Base-by-base conservation (phyloP, 2,329 filamentous ascomycete genomes). In the Akanthomyces muscarius region DNA sequence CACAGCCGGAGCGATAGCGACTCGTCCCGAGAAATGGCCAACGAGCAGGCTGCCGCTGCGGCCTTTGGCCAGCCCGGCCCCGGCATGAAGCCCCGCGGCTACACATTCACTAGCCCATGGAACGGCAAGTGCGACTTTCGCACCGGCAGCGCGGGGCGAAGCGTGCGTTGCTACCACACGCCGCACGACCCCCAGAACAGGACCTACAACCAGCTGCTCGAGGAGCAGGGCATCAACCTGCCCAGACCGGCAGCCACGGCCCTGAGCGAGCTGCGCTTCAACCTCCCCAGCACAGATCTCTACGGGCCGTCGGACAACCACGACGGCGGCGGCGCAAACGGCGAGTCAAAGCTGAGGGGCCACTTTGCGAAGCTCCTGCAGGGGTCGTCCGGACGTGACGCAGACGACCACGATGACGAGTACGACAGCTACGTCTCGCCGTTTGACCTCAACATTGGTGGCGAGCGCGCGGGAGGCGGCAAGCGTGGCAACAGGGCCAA, bases 181-280 rank as follows among this genome's bases (percentile, higher is more conserved):
- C 79, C 92, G 2, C 81, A 84, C 33, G 78, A 80, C 5, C 73
- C 70, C 6, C 65, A 63, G 38, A 57, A 64, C 1, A 70, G 69
- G 6, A 69, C 74, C 3, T 78, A 76, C 65, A 83, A 83, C 63
- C 78, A 81, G 1, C 72, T 82, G 1, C 77, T 79, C 0, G 73
- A 73, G 3, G 73, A 71, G 44, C 75, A 74, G 44, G 71, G 66
- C 18, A 65, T 74, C 3, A 66, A 69, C 23, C 65, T 69, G 5
- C 42, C 59, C 52, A 68, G 69, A 62, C 79, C 64, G 69, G 80
- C 69, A 14, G 69, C 71, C 6, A 78, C 82, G 21, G 65, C 79
- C 1, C 85, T 96, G 30, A 96, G 91, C 73, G 94, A 97, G 74
- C 79, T 98, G 64, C 87, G 93, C 21, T 97, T 97, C 80, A 97